Conservation (phyloP, 2,329 filamentous ascomycete species). For the Taxawa tesnikishii region DNA sequence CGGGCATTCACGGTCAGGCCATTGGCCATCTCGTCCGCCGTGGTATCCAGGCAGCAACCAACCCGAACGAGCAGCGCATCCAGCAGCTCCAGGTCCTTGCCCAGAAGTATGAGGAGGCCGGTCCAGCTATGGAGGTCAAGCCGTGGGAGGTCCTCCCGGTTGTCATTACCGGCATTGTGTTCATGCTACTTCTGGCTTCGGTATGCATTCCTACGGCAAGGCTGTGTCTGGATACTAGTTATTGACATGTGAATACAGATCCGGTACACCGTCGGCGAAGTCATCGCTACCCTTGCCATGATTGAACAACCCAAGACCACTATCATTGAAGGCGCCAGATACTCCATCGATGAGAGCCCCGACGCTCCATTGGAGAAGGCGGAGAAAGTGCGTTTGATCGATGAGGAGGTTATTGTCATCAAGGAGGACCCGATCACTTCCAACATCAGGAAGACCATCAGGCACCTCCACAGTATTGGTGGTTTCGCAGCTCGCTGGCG, state of each 20-base stretch:
- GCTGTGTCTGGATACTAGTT: conserved; percentile 4
- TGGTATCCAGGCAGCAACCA: conserved; percentile 12
- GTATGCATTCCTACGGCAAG: conserved; percentile 18
- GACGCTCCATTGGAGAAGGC: conserved; percentile 30
- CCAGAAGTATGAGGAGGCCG: conserved; percentile 15
- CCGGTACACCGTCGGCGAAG: conserved; percentile 45
- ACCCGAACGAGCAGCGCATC: conserved; percentile 8
- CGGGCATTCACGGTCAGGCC: conserved; percentile 13
- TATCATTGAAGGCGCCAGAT: conserved; percentile 24
- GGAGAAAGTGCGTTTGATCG: conserved; percentile 24
- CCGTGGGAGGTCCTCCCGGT: conserved; percentile 16
- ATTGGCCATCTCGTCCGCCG: conserved; percentile 20
- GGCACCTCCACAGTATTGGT: conserved; percentile 41
- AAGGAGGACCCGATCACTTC: conserved; percentile 48
- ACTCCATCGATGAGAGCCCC: conserved; percentile 37
- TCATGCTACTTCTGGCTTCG: conserved; percentile 29
- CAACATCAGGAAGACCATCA: conserved; percentile 44
- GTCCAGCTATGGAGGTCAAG: conserved; percentile 11
- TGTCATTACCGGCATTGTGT: conserved; percentile 22
- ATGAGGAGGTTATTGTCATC: conserved; percentile 31
- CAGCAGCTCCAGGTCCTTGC: conserved; percentile 15
- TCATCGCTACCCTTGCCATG: conserved; percentile 51
- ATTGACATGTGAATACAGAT: conserved; percentile 15
- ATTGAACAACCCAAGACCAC: conserved; percentile 48
- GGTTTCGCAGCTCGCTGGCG: conserved; percentile 23